phyloP scores from a whole-genome alignment of 768 basidiomycete species.

The Rhodotorula diobovata region DNA sequence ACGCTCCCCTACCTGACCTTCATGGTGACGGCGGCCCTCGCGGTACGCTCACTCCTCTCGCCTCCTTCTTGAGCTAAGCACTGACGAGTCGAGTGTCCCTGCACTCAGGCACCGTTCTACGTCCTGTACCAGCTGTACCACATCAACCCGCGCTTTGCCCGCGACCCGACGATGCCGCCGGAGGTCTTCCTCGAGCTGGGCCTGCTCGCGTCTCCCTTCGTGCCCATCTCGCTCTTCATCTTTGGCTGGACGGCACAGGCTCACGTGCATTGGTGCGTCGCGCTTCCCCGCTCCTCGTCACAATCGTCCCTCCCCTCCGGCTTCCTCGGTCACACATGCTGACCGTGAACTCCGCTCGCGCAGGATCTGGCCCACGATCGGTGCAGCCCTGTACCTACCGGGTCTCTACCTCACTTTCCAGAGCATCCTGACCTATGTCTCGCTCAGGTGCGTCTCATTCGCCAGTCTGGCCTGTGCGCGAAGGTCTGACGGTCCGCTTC shows the following conservation, averaged over 20 bases:
- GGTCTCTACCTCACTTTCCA: constrained; percentile 15
- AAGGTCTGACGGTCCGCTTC: too few relatives aligned
- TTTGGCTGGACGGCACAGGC: constrained; percentile 44
- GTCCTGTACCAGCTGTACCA: constrained; percentile 25
- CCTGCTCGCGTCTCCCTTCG: constrained; percentile 22
- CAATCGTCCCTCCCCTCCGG: too few relatives aligned
- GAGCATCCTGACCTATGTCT: background rate
- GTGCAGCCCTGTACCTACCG: background rate
- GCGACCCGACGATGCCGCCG: constrained; percentile 12
- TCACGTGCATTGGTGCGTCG: constrained; percentile 42
- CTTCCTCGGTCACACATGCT: too few relatives aligned
- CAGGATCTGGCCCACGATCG: constrained; percentile 22
- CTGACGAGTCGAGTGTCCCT: background rate
- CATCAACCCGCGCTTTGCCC: background rate
- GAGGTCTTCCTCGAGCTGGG: constrained; percentile 26
- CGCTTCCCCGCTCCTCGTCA: too few relatives aligned
- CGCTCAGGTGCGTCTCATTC: background rate
- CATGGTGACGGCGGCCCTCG: constrained; percentile 33
- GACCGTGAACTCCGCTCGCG: background rate
- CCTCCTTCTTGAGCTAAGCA: constrained; percentile 26
- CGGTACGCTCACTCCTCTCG: background rate
- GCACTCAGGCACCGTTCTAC: constrained; percentile 13
- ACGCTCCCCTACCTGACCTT: constrained; percentile 43
- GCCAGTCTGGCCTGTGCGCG: too few relatives aligned
- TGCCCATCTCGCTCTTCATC: constrained; percentile 35